Evolutionary conservation across 768 basidiomycete species (phyloP), one percentile per base, ranked within the genome.

Genomic region (Lactifluus hygrophoroides): DNA sequence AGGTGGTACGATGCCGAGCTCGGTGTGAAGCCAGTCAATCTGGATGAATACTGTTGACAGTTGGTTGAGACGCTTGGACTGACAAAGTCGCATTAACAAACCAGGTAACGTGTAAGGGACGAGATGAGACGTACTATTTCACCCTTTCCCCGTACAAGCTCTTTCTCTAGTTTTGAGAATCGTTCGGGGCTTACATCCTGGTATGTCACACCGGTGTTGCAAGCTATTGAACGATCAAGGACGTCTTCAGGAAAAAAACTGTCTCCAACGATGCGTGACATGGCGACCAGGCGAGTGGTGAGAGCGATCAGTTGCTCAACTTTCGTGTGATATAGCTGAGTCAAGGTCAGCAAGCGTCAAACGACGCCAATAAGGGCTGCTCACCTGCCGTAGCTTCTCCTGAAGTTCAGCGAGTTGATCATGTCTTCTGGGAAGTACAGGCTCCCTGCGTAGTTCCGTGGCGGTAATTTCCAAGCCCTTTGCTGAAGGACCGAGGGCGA

Each of bases 141-240:
- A n/a, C 80, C 80, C 70, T 92, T 92, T 11, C 89, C 90, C 53
- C 86, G 77, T 10, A 88, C 84, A 17, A 93, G 78, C 66, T 94
- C 90, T 68, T 88, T 86, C 75, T 94, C 90, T 5, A 94, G 74
- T 65, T 76, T 85, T 46, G 82, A 77, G 67, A 94, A 90, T 13
- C 88, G 80, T 63, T 93, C 90, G 0, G 87, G 85, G 11, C 84
- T 85, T 16, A 93, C 88, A 65, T 94, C 88, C 23, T 80, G 76
- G 65, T 80, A 77, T 5, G 78, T 19, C 3, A 14, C 73, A 43
- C 65, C 61, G 3, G 73, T 61, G 58, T 73, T 67, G 32, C 73
- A 60, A 37, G 76, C 74, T 3, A 68, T 67, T 57, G 70, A 69
- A 21, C 78, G 75, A 56, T 80, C 79, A 17, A 83, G 64, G 16